Percentiles rank a stretch among this genome's conserved stretches.
Evolutionary conservation across 192 early-diverging fungal genomes (phyloP).

Genomic region (Backusella psychrophila): DNA sequence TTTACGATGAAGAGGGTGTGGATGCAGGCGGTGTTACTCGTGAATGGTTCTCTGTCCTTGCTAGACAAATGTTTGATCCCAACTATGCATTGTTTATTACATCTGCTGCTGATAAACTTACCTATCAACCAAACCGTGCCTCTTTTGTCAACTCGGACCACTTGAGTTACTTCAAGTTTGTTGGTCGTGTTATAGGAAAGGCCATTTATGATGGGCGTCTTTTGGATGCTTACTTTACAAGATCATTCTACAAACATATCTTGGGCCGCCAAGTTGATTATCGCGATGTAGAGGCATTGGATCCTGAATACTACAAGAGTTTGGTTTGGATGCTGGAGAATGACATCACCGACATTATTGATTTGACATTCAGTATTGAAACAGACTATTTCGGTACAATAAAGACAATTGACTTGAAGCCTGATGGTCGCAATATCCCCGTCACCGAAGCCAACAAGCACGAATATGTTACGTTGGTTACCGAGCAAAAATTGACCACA

Average conservation of each 20-base stretch:
- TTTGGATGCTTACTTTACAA: constrained; percentile 95
- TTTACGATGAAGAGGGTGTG: constrained; percentile 96
- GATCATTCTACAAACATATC: constrained; percentile 99
- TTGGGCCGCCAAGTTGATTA: constrained; percentile 91
- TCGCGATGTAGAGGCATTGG: constrained; percentile 97
- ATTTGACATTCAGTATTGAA: constrained; percentile 93
- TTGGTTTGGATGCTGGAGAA: constrained; percentile 98
- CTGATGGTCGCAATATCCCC: constrained; percentile 78
- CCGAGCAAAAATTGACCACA: constrained; percentile 85
- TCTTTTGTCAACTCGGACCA: constrained; percentile 94
- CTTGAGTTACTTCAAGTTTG: constrained; percentile 95
- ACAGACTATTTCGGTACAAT: constrained; percentile 91
- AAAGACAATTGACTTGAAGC: constrained; percentile 84
- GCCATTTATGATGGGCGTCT: constrained; percentile 97
- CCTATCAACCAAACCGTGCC: constrained; percentile 96
- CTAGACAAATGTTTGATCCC: constrained; percentile 97
- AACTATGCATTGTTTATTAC: constrained; percentile 98
- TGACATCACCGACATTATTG: constrained; percentile 93
- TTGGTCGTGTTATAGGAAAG: constrained; percentile 97
- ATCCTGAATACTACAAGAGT: constrained; percentile 95
- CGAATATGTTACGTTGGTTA: constrained; percentile 93
- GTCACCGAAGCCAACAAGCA: constrained; percentile 97
- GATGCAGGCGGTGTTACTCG: constrained; percentile 97
- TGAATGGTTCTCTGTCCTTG: constrained; percentile 98
- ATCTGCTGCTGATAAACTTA: constrained; percentile 92